Percentiles rank a stretch among this genome's conserved stretches.
Evolutionary conservation across 306 rosid genomes (phyloP).

Genomic region (Prunus dulcis): DNA sequence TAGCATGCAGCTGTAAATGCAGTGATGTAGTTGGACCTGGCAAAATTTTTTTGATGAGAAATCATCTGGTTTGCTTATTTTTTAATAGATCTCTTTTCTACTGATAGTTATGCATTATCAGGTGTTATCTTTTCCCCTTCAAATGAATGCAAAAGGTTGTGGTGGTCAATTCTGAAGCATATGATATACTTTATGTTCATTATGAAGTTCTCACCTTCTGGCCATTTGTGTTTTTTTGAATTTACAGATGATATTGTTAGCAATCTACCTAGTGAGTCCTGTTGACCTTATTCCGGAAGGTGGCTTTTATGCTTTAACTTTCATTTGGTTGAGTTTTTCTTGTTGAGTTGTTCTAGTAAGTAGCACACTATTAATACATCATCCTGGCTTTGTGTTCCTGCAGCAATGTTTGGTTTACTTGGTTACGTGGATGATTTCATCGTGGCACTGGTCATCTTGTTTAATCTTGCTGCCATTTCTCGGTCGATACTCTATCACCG

Average conservation of each 20-base stretch:
- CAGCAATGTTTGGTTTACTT: constrained; percentile 74
- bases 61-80: too few species aligned
- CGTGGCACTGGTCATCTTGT: constrained; percentile 61
- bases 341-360: background rate
- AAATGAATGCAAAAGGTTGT: background rate
- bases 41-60: too few species aligned
- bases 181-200: background rate
- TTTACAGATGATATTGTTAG: constrained; percentile 59
- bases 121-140: background rate
- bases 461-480: constrained; percentile 74
- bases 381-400: constrained; percentile 16
- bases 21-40: constrained; percentile 1
- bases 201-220: background rate
- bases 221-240: background rate
- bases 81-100: background rate
- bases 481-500: constrained; percentile 70
- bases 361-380: background rate
- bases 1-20: background rate
- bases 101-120: background rate
- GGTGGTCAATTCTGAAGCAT: background rate
- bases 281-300: constrained; percentile 97
- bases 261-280: constrained; percentile 67
- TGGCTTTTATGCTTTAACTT: constrained; percentile 27
- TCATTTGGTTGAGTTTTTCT: constrained; percentile 1
- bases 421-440: constrained; percentile 82